Evolutionary conservation across 208 protist genomes (phyloP).

Genomic region (Naegleria gruberi): DNA sequence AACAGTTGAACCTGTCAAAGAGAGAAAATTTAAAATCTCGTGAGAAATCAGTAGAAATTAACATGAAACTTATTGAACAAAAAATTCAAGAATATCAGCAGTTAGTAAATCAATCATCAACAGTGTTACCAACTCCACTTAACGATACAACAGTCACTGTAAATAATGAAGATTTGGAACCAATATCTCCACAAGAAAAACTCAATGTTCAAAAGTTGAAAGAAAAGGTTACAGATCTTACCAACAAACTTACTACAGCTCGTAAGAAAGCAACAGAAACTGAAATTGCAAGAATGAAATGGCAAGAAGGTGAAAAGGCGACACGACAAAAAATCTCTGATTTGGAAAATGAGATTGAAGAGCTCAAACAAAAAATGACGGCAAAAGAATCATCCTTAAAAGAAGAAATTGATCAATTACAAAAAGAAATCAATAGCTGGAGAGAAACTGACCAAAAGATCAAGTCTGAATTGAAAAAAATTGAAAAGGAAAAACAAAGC

Average conservation of each 20-base stretch:
- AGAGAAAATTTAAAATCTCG: neutral
- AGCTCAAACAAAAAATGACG: neutral
- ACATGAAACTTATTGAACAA: neutral
- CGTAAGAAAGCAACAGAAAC: neutral
- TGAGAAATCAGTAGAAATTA: neutral
- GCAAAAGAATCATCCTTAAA: neutral
- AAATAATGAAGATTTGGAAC: neutral
- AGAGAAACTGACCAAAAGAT: neutral
- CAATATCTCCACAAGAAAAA: neutral
- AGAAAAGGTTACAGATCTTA: neutral
- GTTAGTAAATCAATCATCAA: neutral
- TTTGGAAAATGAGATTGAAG: neutral
- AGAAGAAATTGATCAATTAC: neutral
- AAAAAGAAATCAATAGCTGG: neutral
- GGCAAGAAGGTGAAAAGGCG: neutral
- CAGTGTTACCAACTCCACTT: too few relatives aligned
- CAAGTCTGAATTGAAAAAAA: neutral
- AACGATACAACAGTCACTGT: neutral
- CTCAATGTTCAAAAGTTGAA: neutral
- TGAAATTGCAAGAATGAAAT: constrained; percentile 3
- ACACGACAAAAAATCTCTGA: neutral
- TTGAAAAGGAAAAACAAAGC: neutral
- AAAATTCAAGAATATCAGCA: neutral
- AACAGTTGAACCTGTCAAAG: neutral
- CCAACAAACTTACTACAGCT: neutral